Base-by-base conservation (phyloP, 208 protist genomes). In the Herpetomonas muscarum region DNA sequence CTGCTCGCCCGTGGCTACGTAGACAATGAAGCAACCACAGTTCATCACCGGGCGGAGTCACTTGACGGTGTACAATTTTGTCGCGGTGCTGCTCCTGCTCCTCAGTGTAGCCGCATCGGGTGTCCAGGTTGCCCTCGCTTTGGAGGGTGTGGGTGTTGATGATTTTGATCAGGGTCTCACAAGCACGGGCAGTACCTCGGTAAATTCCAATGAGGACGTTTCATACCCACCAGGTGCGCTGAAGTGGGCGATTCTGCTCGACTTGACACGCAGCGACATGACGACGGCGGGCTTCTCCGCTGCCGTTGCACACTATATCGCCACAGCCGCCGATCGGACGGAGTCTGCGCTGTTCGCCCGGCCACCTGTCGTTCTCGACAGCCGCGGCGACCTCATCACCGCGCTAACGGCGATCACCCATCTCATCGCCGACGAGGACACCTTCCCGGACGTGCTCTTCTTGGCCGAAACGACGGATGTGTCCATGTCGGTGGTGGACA, bases 401-500 rank as follows among this genome's bases (percentile, higher is more conserved):
- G 82, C 86, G 7, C 64, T 93, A 31, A 58, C 61, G 0, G 49
- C 74, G 44, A 26, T 93, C n/a, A 70, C 64, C 22, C 28, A 70
- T 21, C 36, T 86, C 12, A 36, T 90, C 12, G 44, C n/a, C 24
- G 41, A 77, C 45, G n/a, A 28, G 12, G 21, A 13, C 29, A 60
- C 61, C 21, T 63, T 81, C 42, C 74, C 83, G 2, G 75, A 78
- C 55, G 64, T 90, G 12, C 39, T 93, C 21, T 87, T 94, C 55
- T 61, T 94, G 24, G 81, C 70, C 13, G 81, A 90, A 54, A 81
- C 69, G 13, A 61, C 76, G 0, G 81, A 85, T 53, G 77, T 94
- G 10, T 84, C 81, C 0, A 59, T 71, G 13, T 76, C 74, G 0
- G 70, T 91, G 39, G 68, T 63, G 57, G 78, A 94, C 52, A 51